These are phyloP conservation scores for Rhodotorula sphaerocarpa DNA, from an alignment of 768 basidiomycete genomes.

Conservation along the genomic window DNA sequence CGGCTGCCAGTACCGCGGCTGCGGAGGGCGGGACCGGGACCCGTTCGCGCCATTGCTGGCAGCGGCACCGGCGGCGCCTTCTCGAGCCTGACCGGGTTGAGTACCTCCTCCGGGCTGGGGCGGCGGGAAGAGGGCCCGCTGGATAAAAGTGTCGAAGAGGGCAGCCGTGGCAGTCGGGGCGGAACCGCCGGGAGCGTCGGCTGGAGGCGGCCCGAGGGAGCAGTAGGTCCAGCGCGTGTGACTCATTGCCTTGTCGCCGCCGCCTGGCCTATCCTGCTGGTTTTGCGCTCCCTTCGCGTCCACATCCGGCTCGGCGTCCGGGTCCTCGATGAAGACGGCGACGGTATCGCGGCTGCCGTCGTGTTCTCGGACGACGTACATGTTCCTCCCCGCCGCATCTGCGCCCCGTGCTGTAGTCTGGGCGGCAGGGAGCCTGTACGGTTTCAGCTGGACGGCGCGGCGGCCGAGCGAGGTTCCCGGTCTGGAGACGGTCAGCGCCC, in stretches of 20 bases:
- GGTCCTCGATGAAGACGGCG: slow-evolving; percentile 26
- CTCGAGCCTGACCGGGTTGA: not conserved
- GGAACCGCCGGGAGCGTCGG: not conserved
- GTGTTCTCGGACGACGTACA: slow-evolving; percentile 24
- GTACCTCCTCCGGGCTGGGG: not conserved
- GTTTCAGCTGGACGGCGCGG: slow-evolving; percentile 18
- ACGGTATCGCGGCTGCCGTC: slow-evolving; percentile 6
- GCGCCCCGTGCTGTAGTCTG: not conserved
- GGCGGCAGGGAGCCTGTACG: slow-evolving; percentile 13
- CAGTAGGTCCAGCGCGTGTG: slow-evolving; percentile 26
- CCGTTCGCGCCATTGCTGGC: too few species aligned
- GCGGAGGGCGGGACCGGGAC: not conserved
- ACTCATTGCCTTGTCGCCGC: not conserved
- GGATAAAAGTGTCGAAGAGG: slow-evolving; percentile 34
- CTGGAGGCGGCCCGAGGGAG: slow-evolving; percentile 7
- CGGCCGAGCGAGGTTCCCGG: slow-evolving; percentile 9
- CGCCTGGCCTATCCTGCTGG: not conserved
- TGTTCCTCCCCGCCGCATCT: slow-evolving; percentile 10
- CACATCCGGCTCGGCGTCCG: not conserved
- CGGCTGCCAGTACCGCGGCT: slow-evolving; percentile 17
- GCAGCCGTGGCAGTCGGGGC: not conserved
- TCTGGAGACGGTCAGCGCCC: slow-evolving; percentile 15
- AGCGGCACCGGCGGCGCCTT: too few species aligned
- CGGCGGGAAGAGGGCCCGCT: slow-evolving; percentile 24
- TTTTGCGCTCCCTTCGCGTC: slow-evolving; percentile 5